Percentiles rank a stretch among this genome's conserved stretches.
Conservation (phyloP, 2,329 filamentous ascomycete genomes). For the Phaeophleospora eucalypticola region DNA sequence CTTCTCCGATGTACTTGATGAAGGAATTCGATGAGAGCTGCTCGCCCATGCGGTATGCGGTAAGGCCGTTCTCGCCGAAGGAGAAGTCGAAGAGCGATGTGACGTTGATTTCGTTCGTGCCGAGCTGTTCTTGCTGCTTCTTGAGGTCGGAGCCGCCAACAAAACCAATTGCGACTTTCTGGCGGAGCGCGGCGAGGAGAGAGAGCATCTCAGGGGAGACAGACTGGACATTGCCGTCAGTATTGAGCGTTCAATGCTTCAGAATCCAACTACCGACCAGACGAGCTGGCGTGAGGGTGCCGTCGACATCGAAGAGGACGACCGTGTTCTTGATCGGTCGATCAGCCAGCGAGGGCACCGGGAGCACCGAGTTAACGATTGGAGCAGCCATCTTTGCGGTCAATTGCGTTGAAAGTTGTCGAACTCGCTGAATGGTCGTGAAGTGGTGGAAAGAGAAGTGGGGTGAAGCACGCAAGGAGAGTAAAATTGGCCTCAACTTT, state of each 20-base stretch:
- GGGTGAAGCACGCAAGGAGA: background rate
- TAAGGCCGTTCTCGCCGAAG: constrained; percentile 95
- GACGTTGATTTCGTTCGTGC: constrained; percentile 63
- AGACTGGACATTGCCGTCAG: constrained; percentile 7
- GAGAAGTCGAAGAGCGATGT: constrained; percentile 92
- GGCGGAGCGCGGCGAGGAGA: constrained; percentile 72
- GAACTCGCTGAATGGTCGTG: background rate
- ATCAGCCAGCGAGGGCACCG: constrained; percentile 70
- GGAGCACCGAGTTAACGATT: background rate
- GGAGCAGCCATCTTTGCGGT: background rate
- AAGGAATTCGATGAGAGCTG: constrained; percentile 76
- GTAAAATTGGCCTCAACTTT: background rate
- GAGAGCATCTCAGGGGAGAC: constrained; percentile 78
- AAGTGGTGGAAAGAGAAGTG: background rate
- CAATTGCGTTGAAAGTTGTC: background rate
- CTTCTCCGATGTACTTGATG: constrained; percentile 87
- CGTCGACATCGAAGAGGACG: constrained; percentile 93
- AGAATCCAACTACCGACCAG: constrained; percentile 52
- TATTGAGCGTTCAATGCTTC: too few relatives aligned
- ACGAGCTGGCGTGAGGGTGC: constrained; percentile 79
- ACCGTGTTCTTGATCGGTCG: constrained; percentile 91
- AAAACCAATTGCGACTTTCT: constrained; percentile 84
- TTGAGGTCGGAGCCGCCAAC: constrained; percentile 87
- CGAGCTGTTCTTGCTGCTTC: constrained; percentile 97
- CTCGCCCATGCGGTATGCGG: constrained; percentile 78